Base-by-base conservation (phyloP, 768 basidiomycete species). In the Russula compacta region DNA sequence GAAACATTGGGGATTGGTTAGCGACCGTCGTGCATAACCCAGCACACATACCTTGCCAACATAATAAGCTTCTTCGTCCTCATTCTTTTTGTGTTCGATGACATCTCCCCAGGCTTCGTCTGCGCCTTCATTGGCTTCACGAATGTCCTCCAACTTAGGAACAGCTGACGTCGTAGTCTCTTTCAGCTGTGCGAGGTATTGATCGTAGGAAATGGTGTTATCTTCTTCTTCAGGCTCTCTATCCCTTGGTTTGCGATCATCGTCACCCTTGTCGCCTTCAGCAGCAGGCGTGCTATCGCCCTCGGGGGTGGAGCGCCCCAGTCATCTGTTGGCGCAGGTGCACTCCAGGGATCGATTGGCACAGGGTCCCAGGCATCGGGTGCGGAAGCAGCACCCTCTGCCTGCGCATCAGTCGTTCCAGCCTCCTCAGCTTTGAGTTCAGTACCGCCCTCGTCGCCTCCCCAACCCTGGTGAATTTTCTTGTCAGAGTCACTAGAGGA, bases 381-480 rank as follows among this genome's bases (percentile, higher is more conserved):
- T 35, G 54, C 57, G 33, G 58, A 21, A 19, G 58, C 62, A 55
- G 57, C 56, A 11, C 71, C 75, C 69, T 89, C 88, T 24, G 73
- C 79, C 24, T 75, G 77, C 43, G 85, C 90, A 70, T 95, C 93
- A 66, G 73, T 77, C 50, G 75, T 81, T 56, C 87, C 95, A 33
- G 82, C 86, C 61, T 83, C 75, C 73, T 98, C 95, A 38, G 79
- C 80, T 76, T 86, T 86, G 69, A 92, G 80, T 75, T 98, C 95
- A 42, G 87, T 73, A 67, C 77, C 80, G 67, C 89, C 92, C 68
- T 94, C 90, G 65, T 94, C 92, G 44, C 89, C 91, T 66, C 95
- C 95, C 95, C 95, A 98, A 66, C 86, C 87, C 71, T 92, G 89
- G 72, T 92, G 88, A 68, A 95, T 76, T 78, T 92, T 92, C 82